phyloP scores from a whole-genome alignment of 2,329 filamentous ascomycete species.

The Chaetomiaceae sp. region DNA sequence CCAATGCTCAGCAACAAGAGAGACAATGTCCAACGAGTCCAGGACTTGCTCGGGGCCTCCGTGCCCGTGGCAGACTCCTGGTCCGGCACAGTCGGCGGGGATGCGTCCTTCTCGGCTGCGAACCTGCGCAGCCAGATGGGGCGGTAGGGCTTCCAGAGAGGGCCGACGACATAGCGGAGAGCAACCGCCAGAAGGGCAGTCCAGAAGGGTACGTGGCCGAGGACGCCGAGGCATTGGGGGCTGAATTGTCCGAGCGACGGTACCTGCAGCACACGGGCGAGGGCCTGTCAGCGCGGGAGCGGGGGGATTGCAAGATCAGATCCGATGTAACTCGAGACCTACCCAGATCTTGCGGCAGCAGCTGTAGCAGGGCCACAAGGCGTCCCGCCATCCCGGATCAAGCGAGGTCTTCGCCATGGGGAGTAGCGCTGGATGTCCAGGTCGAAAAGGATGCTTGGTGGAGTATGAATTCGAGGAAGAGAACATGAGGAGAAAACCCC shows the following conservation, averaged over 20 bases:
- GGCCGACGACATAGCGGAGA: conserved; percentile 30
- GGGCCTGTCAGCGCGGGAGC: conserved; percentile 6
- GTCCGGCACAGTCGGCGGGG: background rate
- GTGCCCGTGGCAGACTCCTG: conserved; percentile 5
- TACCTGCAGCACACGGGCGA: conserved; percentile 24
- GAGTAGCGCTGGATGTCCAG: background rate
- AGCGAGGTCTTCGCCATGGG: conserved; percentile 7
- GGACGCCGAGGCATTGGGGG: conserved; percentile 31
- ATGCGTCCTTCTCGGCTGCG: conserved; percentile 27
- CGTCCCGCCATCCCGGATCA: conserved; percentile 13
- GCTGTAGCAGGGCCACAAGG: conserved; percentile 31
- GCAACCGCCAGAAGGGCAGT: conserved; percentile 30
- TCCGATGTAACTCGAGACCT: conserved; percentile 20
- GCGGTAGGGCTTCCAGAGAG: conserved; percentile 31
- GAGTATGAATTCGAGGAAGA: background rate
- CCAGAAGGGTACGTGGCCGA: conserved; percentile 32
- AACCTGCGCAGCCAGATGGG: conserved; percentile 35
- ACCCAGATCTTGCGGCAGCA: conserved; percentile 33
- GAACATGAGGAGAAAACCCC: background rate
- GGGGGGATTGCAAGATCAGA: background rate
- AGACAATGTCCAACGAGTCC: conserved; percentile 31
- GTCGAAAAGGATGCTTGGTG: background rate
- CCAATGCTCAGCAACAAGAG: conserved; percentile 31
- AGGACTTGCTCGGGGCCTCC: background rate
- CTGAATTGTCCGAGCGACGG: conserved; percentile 30